phyloP scores from a whole-genome alignment of 2,329 filamentous ascomycete species.

The Metarhizium anisopliae region DNA sequence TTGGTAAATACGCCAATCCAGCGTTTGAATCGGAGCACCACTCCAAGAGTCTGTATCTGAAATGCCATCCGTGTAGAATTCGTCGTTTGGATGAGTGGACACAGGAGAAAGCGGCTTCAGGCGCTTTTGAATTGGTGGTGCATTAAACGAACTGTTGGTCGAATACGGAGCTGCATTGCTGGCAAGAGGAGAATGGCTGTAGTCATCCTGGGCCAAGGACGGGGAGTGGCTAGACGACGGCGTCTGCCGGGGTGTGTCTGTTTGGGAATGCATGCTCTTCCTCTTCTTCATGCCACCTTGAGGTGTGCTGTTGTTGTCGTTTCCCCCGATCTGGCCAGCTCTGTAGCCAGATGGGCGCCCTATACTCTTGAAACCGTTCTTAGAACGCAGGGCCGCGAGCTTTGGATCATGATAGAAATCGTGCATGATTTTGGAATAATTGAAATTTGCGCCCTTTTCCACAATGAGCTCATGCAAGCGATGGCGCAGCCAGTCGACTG shows the following conservation, averaged over 20 bases:
- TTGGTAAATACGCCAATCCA: conserved; percentile 44
- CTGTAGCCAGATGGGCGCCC: conserved; percentile 44
- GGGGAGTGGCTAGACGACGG: conserved; percentile 20
- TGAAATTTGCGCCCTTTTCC: conserved; percentile 37
- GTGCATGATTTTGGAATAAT: conserved; percentile 39
- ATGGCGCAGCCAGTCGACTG: conserved; percentile 48
- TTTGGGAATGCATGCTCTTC: conserved; percentile 22
- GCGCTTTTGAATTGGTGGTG: conserved; percentile 16
- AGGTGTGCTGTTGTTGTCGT: conserved; percentile 10
- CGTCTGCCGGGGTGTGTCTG: conserved; percentile 18
- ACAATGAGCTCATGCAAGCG: conserved; percentile 41
- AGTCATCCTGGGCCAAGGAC: conserved; percentile 10
- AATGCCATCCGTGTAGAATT: conserved; percentile 36
- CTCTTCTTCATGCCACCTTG: conserved; percentile 21
- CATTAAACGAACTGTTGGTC: conserved; percentile 1
- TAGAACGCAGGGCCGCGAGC: conserved; percentile 36
- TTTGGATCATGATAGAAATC: conserved; percentile 49
- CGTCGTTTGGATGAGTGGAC: conserved; percentile 17
- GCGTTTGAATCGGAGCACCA: conserved; percentile 31
- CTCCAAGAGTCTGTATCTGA: conserved; percentile 45
- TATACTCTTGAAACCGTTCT: conserved; percentile 48
- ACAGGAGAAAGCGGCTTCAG: conserved; percentile 14
- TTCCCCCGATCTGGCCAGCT: conserved; percentile 13
- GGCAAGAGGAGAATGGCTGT: conserved; percentile 3
- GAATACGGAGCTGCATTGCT: neutral